Evolutionary conservation across 176 grass and related monocot genomes (phyloP), one percentile per base, ranked within the genome.

Genomic region (Raddia distichophylla): DNA sequence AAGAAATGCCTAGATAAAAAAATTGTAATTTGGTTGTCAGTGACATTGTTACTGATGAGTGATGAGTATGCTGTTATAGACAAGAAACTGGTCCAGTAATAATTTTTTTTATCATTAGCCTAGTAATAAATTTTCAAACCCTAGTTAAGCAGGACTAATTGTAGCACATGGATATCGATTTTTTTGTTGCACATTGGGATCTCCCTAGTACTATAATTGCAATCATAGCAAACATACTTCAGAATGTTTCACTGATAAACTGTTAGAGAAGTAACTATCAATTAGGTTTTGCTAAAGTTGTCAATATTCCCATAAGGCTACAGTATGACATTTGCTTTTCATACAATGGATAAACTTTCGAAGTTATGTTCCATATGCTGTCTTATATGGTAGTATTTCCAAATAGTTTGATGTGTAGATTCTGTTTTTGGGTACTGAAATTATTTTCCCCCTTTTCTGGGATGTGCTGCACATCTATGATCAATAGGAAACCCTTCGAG

Each of bases 401-500:
- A 2, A 43, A 67, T 71, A 13, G 5, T 45, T 55, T 80, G 60
- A 18, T 66, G 50, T 59, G 18, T 51, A 46, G 51, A 33, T 58
- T 85, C 6, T 57, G 13, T 69, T 60, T 54, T 74, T 82, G 22
- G 46, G 68, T 66, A 67, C 50, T 87, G 44, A 92, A 83, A 43
- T 83, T 65, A 60, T 87, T 83, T 47, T 62, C 20, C 51, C 17
- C 49, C 78, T 68, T 73, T 22, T 81, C 32, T 53, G 32, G n/a
- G 20, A 55, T 48, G 2, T 73, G 69, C 74, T 73, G 68, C 14
- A 3, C 40, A 55, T 84, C 34, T 78, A 64, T 61, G 13, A 87
- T 56, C 54, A 43, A 90, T 73, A 98, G 96, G 96, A 95, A 72
- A 91, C 91, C 42, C 86, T 98, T 79, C 84, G 91, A 81, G 84